These are phyloP conservation scores for Candida odintsovae DNA, from an alignment of 805 yeast species.

Conservation along the genomic window DNA sequence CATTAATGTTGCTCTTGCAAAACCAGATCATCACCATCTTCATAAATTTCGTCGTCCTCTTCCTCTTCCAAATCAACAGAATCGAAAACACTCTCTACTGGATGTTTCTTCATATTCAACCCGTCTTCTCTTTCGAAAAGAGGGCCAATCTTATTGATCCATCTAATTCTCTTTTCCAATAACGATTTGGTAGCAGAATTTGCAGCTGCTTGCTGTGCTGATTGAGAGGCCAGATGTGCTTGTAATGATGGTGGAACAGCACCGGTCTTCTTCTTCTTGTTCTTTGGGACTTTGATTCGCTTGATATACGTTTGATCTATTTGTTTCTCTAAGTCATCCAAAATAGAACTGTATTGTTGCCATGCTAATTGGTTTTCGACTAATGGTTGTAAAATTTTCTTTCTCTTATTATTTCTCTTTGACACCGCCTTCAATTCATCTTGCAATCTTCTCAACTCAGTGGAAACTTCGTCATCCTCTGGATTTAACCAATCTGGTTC, in stretches of 20 bases:
- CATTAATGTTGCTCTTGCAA: constrained; percentile 13
- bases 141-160: constrained; percentile 89
- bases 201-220: constrained; percentile 60
- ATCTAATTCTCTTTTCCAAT: constrained; percentile 78
- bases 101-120: constrained; percentile 18
- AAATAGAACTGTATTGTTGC: constrained; percentile 85
- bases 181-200: constrained; percentile 73
- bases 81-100: constrained; percentile 19
- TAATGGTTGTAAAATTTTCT: constrained; percentile 58
- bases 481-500: constrained; percentile 62
- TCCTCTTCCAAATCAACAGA: constrained; percentile 22
- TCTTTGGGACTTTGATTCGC: constrained; percentile 66
- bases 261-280: constrained; percentile 31
- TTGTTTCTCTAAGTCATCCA: constrained; percentile 94
- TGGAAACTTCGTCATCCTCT: constrained; percentile 92
- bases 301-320: constrained; percentile 91
- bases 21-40: constrained; percentile 29
- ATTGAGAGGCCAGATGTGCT: constrained; percentile 25
- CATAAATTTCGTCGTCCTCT: constrained; percentile 25
- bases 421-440: constrained; percentile 56
- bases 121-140: constrained; percentile 45
- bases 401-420: constrained; percentile 59
- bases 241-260: constrained; percentile 28
- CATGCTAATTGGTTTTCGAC: constrained; percentile 88
- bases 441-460: constrained; percentile 74